Conservation (phyloP, 1,139 yeast species). For the Magnusiomyces fungicola region DNA sequence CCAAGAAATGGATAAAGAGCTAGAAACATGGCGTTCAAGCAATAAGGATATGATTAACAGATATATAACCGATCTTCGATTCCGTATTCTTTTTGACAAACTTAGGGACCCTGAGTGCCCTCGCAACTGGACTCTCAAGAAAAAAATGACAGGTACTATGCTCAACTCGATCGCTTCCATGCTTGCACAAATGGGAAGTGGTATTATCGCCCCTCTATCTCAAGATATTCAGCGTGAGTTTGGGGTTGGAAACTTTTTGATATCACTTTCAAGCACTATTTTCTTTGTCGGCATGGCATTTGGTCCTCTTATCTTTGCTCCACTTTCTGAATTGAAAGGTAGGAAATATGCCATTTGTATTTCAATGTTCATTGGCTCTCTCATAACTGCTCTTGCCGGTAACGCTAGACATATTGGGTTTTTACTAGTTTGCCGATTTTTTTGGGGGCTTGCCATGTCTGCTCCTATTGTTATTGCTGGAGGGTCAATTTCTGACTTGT, state of each 20-base stretch:
- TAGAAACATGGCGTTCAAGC: not conserved
- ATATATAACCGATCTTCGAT: not conserved
- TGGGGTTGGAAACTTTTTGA: slow-evolving; percentile 51
- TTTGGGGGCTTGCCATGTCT: slow-evolving; percentile 66
- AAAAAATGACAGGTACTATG: slow-evolving; percentile 36
- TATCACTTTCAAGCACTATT: slow-evolving; percentile 55
- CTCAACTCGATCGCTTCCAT: slow-evolving; percentile 38
- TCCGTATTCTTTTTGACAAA: not conserved
- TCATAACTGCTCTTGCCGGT: slow-evolving; percentile 22
- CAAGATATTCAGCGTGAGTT: slow-evolving; percentile 42
- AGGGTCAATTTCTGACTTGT: slow-evolving; percentile 70
- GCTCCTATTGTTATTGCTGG: slow-evolving; percentile 72
- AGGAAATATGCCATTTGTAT: slow-evolving; percentile 60
- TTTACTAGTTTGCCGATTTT: slow-evolving; percentile 53
- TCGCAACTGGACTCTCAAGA: slow-evolving; percentile 30
- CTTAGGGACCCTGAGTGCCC: slow-evolving; percentile 18
- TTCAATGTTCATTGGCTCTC: slow-evolving; percentile 42
- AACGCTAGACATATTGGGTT: slow-evolving; percentile 38
- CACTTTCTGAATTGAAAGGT: slow-evolving; percentile 72
- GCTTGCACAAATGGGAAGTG: slow-evolving; percentile 39
- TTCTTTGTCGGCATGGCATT: slow-evolving; percentile 69
- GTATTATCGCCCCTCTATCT: slow-evolving; percentile 39
- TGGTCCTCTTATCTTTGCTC: slow-evolving; percentile 75
- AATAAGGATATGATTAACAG: not conserved
- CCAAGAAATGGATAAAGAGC: too few relatives aligned